Evolutionary conservation across 176 grass and related monocot species (phyloP).

Genomic region (Poa pratensis): DNA sequence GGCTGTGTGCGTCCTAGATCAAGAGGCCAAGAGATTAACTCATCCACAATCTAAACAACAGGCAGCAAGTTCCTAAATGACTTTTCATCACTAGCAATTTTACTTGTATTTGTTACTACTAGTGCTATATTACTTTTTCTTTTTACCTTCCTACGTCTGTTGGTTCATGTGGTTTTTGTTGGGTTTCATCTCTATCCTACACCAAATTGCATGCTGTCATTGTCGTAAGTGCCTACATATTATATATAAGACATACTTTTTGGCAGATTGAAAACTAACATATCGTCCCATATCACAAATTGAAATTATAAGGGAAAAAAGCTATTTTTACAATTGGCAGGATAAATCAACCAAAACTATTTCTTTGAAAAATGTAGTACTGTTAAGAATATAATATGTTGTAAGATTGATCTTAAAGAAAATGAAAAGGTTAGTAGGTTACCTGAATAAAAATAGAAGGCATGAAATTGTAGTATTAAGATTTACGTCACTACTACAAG

Average conservation of each 20-base stretch:
- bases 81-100: conserved; percentile 1
- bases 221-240: background rate
- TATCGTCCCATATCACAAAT: background rate
- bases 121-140: background rate
- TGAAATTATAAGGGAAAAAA: background rate
- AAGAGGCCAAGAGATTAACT: background rate
- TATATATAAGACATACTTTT: background rate
- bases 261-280: background rate
- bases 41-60: background rate
- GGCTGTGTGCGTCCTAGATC: background rate
- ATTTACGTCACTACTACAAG: background rate
- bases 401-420: background rate
- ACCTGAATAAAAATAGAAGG: background rate
- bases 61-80: background rate
- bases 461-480: background rate
- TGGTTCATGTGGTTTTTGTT: background rate
- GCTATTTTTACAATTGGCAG: background rate
- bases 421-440: conserved; percentile 1
- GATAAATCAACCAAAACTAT: background rate
- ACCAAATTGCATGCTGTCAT: background rate
- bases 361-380: background rate
- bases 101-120: background rate
- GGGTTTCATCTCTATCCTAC: background rate
- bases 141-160: background rate
- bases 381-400: background rate